Evolutionary conservation across 176 grass and related monocot genomes (phyloP).

Genomic region (Eleusine coracana): DNA sequence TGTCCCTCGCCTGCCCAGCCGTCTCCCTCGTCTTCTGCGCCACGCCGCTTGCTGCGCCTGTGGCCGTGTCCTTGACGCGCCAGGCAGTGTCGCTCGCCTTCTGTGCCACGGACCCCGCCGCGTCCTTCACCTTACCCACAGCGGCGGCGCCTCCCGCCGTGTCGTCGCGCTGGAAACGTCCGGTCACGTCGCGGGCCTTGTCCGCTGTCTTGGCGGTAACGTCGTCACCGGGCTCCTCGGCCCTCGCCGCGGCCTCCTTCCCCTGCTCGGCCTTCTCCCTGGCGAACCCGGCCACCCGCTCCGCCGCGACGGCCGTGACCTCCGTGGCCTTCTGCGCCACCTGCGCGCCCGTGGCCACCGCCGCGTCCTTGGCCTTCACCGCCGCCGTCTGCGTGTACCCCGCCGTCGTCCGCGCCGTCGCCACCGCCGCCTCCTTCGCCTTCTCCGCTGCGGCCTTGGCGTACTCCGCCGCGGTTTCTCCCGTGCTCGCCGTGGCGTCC

Average conservation of each 20-base stretch:
- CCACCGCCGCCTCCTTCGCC: constrained; percentile 52
- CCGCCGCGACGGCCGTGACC: constrained; percentile 38
- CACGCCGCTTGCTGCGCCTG: too few relatives aligned
- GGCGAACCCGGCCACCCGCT: constrained; percentile 45
- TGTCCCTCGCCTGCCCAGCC: background rate
- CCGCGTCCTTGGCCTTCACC: constrained; percentile 56
- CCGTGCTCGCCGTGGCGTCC: constrained; percentile 48
- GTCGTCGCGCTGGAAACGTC: background rate
- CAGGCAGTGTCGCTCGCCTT: constrained; percentile 36
- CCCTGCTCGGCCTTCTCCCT: constrained; percentile 40
- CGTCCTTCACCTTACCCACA: constrained; percentile 30
- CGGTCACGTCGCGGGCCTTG: constrained; percentile 37
- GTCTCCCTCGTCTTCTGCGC: constrained; percentile 17
- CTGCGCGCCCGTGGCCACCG: constrained; percentile 37
- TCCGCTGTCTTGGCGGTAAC: background rate
- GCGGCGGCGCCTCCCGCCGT: constrained; percentile 26
- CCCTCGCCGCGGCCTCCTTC: constrained; percentile 32
- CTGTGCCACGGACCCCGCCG: constrained; percentile 27
- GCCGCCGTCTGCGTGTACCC: constrained; percentile 61
- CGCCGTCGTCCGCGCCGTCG: constrained; percentile 34
- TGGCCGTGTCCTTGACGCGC: constrained; percentile 33
- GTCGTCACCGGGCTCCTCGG: constrained; percentile 23
- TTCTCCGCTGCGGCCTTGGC: constrained; percentile 48
- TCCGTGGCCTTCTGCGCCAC: constrained; percentile 62
- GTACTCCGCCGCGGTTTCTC: constrained; percentile 50